Conservation (phyloP, 331 rosid species). For the Ulmus americana region DNA sequence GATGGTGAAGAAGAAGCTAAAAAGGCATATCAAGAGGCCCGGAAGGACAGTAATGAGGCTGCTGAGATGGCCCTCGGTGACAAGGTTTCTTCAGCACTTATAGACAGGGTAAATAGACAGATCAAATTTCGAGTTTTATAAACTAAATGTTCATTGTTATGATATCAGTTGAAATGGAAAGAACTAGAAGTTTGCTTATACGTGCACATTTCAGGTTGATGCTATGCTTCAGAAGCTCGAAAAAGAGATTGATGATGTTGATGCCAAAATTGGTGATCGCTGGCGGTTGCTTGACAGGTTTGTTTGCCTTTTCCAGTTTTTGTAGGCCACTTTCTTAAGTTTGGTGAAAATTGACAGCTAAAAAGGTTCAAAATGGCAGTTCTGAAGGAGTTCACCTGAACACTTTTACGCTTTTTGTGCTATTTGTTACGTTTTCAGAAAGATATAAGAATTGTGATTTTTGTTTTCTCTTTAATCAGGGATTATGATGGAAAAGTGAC, state of each 20-base stretch:
- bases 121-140: background rate
- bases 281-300: slow-evolving; percentile 89
- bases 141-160: background rate
- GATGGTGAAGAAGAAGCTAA: slow-evolving; percentile 60
- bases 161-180: background rate
- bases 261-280: slow-evolving; percentile 86
- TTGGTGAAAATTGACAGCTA: background rate
- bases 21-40: slow-evolving; percentile 85
- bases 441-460: no score
- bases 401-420: no score
- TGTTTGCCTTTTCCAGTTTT: slow-evolving; percentile 9
- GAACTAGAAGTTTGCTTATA: background rate
- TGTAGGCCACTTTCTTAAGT: background rate
- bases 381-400: background rate
- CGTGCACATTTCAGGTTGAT: slow-evolving; percentile 53
- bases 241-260: slow-evolving; percentile 94
- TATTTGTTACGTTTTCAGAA: no score
- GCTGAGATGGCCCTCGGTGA: slow-evolving; percentile 45
- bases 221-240: slow-evolving; percentile 90
- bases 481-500: slow-evolving; percentile 96
- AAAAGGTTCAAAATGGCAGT: background rate
- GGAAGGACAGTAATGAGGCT: slow-evolving; percentile 50
- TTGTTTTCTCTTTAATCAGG: slow-evolving; percentile 26
- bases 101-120: slow-evolving; percentile 50
- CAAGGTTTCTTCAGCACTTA: slow-evolving; percentile 79